Percentiles rank a stretch among this genome's conserved stretches.
Evolutionary conservation across 805 yeast species (phyloP).

Genomic region (Kluyveromyces starmeri): DNA sequence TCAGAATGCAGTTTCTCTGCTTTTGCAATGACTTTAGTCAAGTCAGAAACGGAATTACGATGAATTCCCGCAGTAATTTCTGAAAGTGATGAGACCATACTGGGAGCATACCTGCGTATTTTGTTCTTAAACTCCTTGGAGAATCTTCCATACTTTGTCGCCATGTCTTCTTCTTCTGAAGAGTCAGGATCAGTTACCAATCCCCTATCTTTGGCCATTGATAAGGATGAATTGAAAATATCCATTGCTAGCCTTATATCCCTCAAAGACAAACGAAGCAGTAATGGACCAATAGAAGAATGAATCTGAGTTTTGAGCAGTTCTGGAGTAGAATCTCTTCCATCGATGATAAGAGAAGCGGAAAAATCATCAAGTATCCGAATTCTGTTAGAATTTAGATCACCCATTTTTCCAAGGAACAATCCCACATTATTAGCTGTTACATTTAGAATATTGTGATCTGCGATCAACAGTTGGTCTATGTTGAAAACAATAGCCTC

Average conservation of each 20-base stretch:
- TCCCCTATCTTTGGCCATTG: constrained; percentile 30
- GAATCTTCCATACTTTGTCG: constrained; percentile 32
- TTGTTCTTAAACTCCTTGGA: constrained; percentile 57
- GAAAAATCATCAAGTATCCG: constrained; percentile 87
- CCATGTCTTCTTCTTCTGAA: constrained; percentile 3
- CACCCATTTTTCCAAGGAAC: constrained; percentile 71
- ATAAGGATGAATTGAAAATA: constrained; percentile 65
- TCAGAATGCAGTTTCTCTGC: constrained; percentile 62
- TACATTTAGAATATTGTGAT: constrained; percentile 56
- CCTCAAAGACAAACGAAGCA: constrained; percentile 73
- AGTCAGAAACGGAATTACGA: constrained; percentile 14
- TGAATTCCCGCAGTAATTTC: constrained; percentile 33
- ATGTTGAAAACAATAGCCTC: constrained; percentile 89
- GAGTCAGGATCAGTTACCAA: constrained; percentile 14
- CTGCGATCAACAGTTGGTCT: constrained; percentile 64
- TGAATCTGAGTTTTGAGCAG: constrained; percentile 56
- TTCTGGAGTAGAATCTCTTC: constrained; percentile 51
- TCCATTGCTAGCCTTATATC: constrained; percentile 75
- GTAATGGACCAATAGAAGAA: constrained; percentile 67
- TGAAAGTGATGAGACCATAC: constrained; percentile 33
- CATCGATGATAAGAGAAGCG: constrained; percentile 62
- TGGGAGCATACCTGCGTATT: constrained; percentile 60
- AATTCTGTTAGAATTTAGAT: constrained; percentile 49
- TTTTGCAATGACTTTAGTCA: constrained; percentile 38
- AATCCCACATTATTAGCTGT: constrained; percentile 76